phyloP scores from a whole-genome alignment of 1,284 basidiomycete genomes.

The Phenoliferia sp. region DNA sequence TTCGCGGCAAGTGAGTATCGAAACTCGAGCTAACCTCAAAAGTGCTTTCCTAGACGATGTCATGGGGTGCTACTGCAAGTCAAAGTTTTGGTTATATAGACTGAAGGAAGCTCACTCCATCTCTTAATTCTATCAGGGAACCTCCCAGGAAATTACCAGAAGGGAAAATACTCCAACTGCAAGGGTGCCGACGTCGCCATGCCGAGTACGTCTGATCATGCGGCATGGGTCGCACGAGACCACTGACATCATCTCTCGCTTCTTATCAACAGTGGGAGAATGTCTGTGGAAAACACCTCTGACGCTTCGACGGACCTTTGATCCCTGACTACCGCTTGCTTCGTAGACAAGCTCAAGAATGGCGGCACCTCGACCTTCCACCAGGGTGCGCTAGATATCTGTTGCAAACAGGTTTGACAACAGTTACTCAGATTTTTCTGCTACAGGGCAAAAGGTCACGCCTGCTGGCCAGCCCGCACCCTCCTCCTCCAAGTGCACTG shows the following conservation, averaged over 20 bases:
- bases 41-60: slow-evolving; percentile 15
- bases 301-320: neutral
- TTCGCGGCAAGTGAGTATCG: too few species aligned
- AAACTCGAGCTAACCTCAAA: neutral
- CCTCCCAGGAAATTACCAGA: slow-evolving; percentile 52
- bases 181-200: slow-evolving; percentile 50
- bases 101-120: too few species aligned
- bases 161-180: slow-evolving; percentile 53
- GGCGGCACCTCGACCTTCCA: slow-evolving; percentile 27
- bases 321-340: neutral
- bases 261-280: neutral
- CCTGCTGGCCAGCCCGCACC: neutral
- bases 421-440: neutral
- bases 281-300: neutral
- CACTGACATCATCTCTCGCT: neutral
- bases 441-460: neutral
- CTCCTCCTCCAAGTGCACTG: neutral
- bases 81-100: too few species aligned
- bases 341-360: slow-evolving; percentile 35
- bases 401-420: too few species aligned
- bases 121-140: too few species aligned
- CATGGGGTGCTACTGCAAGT: slow-evolving; percentile 58
- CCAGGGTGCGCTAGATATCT: slow-evolving; percentile 38
- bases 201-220: slow-evolving; percentile 41
- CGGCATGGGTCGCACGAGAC: neutral